Evolutionary conservation across 257 asterid genomes (phyloP).

Genomic region (Solanum gandarillasii): DNA sequence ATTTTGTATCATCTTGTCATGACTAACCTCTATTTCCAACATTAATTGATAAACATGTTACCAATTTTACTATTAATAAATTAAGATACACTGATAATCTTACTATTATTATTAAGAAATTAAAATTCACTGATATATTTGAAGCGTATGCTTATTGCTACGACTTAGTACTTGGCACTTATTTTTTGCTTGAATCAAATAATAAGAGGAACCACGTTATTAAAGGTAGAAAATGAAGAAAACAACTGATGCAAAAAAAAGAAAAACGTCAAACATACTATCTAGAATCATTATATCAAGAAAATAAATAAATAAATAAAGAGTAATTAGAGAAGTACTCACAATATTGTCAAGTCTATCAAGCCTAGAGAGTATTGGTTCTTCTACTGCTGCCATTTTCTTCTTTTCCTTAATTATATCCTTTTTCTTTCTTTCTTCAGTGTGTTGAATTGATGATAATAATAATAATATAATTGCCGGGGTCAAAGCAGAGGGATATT

Average conservation of each 20-base stretch:
- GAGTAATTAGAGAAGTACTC: background rate
- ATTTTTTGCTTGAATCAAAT: background rate
- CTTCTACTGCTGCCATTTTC: constrained; percentile 25
- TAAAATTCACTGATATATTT: background rate
- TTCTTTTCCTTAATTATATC: background rate
- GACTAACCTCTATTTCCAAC: background rate
- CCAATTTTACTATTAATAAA: background rate
- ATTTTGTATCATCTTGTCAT: too few species aligned
- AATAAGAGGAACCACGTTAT: background rate
- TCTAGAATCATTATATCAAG: background rate
- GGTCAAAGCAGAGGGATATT: background rate
- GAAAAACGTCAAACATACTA: background rate
- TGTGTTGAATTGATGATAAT: background rate
- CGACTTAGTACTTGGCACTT: background rate
- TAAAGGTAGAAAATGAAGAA: background rate
- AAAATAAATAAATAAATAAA: background rate
- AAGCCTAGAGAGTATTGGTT: constrained; percentile 58
- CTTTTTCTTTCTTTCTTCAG: background rate
- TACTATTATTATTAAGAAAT: background rate
- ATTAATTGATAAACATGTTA: background rate
- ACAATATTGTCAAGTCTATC: constrained; percentile 52
- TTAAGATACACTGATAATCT: background rate
- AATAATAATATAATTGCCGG: background rate
- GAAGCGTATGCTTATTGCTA: too few species aligned
- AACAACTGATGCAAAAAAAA: background rate